These are phyloP conservation scores for Alternaria brassicae DNA, from an alignment of 2,329 filamentous ascomycete species.

Conservation along the genomic window DNA sequence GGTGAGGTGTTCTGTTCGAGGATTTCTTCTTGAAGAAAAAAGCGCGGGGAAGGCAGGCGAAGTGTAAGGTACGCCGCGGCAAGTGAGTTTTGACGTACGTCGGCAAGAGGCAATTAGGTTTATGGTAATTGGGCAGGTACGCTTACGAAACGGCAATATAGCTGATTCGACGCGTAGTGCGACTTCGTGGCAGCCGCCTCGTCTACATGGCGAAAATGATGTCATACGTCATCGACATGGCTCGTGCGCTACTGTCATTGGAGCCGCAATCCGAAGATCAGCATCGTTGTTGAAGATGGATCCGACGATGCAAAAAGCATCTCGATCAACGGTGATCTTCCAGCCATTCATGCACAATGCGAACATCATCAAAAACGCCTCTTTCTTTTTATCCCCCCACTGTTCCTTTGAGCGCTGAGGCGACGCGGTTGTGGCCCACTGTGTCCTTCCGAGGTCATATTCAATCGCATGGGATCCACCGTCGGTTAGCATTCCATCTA, in stretches of 20 bases:
- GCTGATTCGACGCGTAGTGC: constrained; percentile 15
- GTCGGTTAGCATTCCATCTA: neutral
- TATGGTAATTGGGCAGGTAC: constrained; percentile 9
- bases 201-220: constrained; percentile 16
- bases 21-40: constrained; percentile 2
- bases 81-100: constrained; percentile 2
- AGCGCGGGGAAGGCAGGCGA: constrained; percentile 1
- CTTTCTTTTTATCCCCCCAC: neutral
- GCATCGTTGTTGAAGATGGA: neutral
- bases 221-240: constrained; percentile 15
- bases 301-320: neutral
- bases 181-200: constrained; percentile 5
- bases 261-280: constrained; percentile 22
- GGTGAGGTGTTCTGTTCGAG: constrained; percentile 4
- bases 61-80: constrained; percentile 9
- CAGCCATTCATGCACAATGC: neutral
- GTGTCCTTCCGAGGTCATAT: constrained; percentile 21
- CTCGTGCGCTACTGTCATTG: constrained; percentile 17
- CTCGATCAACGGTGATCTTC: constrained; percentile 1
- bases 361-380: neutral
- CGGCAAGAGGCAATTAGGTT: constrained; percentile 24
- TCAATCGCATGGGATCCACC: constrained; percentile 20
- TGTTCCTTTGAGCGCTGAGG: neutral
- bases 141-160: constrained; percentile 19
- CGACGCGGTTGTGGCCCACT: neutral